Evolutionary conservation across 805 yeast species (phyloP).

Genomic region (Wickerhamomyces subpelliculosus): DNA sequence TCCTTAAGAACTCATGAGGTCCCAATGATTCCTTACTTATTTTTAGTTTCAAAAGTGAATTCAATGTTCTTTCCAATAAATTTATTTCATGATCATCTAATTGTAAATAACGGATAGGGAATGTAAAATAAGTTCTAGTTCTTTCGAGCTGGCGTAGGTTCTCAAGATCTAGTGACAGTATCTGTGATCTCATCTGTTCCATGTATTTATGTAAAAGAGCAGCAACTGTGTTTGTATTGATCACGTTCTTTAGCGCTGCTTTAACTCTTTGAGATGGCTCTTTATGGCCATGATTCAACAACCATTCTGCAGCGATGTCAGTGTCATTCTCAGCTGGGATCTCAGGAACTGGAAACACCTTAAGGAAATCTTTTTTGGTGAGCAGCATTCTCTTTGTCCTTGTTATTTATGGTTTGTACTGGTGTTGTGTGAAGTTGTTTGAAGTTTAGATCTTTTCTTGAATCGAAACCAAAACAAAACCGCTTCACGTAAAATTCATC

Average conservation of each 20-base stretch:
- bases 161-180: constrained; percentile 1
- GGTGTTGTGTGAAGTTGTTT: too few relatives aligned
- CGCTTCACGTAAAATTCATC: too few relatives aligned
- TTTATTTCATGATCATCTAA: constrained; percentile 1
- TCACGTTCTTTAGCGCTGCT: constrained; percentile 13
- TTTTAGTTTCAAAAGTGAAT: not conserved
- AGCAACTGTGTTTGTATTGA: not conserved
- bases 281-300: constrained; percentile 14
- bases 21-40: too few relatives aligned
- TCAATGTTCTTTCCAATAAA: not conserved
- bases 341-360: constrained; percentile 14
- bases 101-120: constrained; percentile 11
- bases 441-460: too few relatives aligned
- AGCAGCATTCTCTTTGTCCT: not conserved
- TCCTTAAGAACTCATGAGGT: too few relatives aligned
- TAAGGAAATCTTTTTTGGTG: not conserved
- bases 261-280: constrained; percentile 18
- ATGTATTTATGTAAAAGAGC: constrained; percentile 10
- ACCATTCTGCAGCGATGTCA: constrained; percentile 17
- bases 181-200: constrained; percentile 12
- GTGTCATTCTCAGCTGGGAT: constrained; percentile 15
- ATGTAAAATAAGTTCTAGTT: constrained; percentile 15
- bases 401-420: too few relatives aligned
- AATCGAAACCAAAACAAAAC: too few relatives aligned
- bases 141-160: constrained; percentile 5